A percentile compares a stretch with the other conserved stretches of the same genome.
Conservation (phyloP, 495 filamentous ascomycete genomes). For the Talaromyces liani region DNA sequence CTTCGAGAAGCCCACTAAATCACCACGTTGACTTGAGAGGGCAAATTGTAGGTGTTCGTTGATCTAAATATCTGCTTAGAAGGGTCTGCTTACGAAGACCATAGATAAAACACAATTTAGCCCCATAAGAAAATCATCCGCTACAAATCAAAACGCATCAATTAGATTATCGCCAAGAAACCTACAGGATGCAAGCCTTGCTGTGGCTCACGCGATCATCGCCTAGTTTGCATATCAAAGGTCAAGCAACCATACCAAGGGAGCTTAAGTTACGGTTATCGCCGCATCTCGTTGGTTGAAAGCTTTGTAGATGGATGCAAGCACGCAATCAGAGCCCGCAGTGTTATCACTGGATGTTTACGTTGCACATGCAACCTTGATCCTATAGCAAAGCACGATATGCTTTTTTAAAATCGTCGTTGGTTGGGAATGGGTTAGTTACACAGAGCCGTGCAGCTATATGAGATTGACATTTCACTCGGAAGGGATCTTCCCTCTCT, state of each 20-base stretch:
- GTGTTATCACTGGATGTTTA: slow-evolving; percentile 3
- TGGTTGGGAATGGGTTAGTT: not conserved
- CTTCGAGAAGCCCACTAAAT: not conserved
- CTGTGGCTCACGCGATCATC: not conserved
- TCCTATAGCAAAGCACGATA: not conserved
- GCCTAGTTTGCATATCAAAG: not conserved
- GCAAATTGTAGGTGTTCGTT: not conserved
- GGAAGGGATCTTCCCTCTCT: not conserved
- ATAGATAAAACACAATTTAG: not conserved
- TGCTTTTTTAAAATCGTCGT: not conserved
- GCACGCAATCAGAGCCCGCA: slow-evolving; percentile 10
- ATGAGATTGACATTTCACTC: not conserved
- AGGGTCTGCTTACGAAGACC: not conserved
- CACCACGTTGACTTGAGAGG: not conserved
- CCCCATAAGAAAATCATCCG: not conserved
- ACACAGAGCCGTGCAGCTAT: not conserved
- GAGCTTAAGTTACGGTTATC: not conserved
- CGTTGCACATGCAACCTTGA: not conserved
- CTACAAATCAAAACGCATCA: not conserved
- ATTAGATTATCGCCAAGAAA: not conserved
- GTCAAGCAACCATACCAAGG: not conserved
- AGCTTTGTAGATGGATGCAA: not conserved
- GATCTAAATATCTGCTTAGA: not conserved
- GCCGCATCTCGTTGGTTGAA: not conserved
- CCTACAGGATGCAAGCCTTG: not conserved